Conservation (phyloP, 176 grass and related monocot genomes). For the Phoenix dactylifera region DNA sequence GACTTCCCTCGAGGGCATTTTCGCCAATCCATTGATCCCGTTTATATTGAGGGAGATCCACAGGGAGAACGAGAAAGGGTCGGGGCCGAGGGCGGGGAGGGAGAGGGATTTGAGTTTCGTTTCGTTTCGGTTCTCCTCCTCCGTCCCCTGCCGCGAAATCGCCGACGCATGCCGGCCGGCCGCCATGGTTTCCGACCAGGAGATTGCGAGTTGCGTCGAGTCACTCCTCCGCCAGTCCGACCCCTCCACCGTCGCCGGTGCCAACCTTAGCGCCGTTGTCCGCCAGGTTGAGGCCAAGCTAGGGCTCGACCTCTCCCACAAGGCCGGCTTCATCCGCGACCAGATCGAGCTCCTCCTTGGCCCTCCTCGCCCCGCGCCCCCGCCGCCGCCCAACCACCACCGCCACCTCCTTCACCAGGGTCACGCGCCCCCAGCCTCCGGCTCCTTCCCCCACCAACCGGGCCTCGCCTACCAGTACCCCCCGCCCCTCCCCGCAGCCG, state of each 20-base stretch:
- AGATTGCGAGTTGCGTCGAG: conserved; percentile 86
- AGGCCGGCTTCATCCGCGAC: conserved; percentile 75
- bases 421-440: neutral
- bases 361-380: conserved; percentile 29
- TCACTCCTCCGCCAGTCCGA: conserved; percentile 40
- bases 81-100: conserved; percentile 26
- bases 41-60: conserved; percentile 3
- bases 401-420: neutral
- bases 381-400: conserved; percentile 8
- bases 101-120: conserved; percentile 50
- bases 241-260: conserved; percentile 21
- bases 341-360: conserved; percentile 91
- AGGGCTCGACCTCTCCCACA: conserved; percentile 81
- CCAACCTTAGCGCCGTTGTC: conserved; percentile 45
- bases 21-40: too few species aligned
- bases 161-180: conserved; percentile 4
- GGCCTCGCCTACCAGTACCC: neutral
- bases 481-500: conserved; percentile 5
- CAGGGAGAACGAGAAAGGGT: neutral
- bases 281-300: conserved; percentile 71
- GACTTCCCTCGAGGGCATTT: too few species aligned
- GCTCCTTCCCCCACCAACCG: neutral
- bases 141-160: conserved; percentile 2
- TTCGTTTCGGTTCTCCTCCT: conserved; percentile 25
- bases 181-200: conserved; percentile 94